Evolutionary conservation across 495 filamentous ascomycete species (phyloP).

Genomic region (Aspergillus nidulans): DNA sequence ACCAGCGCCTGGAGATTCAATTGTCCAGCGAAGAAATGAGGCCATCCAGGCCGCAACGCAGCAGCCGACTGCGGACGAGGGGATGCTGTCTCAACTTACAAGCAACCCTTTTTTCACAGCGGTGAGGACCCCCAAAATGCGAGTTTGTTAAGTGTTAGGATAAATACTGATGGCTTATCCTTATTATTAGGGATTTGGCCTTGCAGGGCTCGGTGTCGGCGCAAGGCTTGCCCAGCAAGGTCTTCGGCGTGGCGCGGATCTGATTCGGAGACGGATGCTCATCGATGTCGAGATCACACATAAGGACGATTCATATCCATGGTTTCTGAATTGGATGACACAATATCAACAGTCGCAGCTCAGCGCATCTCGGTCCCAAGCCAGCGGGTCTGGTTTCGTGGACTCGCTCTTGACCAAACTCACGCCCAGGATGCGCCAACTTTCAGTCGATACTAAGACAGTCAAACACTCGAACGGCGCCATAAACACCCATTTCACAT

Average conservation of each 20-base stretch:
- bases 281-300: slow-evolving; percentile 93
- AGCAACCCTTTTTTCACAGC: slow-evolving; percentile 68
- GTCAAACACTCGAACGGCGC: slow-evolving; percentile 57
- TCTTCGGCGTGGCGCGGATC: slow-evolving; percentile 58
- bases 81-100: slow-evolving; percentile 52
- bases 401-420: slow-evolving; percentile 52
- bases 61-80: slow-evolving; percentile 33
- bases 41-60: slow-evolving; percentile 27
- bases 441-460: slow-evolving; percentile 63
- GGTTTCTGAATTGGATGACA: slow-evolving; percentile 93
- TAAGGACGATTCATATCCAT: slow-evolving; percentile 87
- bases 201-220: slow-evolving; percentile 78
- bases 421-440: slow-evolving; percentile 61
- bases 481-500: slow-evolving; percentile 71
- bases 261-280: slow-evolving; percentile 80
- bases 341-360: slow-evolving; percentile 63
- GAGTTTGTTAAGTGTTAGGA: not conserved
- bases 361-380: slow-evolving; percentile 31
- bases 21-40: slow-evolving; percentile 38
- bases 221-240: slow-evolving; percentile 72
- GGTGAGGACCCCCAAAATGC: slow-evolving; percentile 29
- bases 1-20: slow-evolving; percentile 35
- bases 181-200: slow-evolving; percentile 62
- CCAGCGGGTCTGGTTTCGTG: slow-evolving; percentile 40
- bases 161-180: not conserved